Evolutionary conservation across 805 yeast genomes (phyloP), one percentile per base, ranked within the genome.

Genomic region (Barnettozyma pratensis): DNA sequence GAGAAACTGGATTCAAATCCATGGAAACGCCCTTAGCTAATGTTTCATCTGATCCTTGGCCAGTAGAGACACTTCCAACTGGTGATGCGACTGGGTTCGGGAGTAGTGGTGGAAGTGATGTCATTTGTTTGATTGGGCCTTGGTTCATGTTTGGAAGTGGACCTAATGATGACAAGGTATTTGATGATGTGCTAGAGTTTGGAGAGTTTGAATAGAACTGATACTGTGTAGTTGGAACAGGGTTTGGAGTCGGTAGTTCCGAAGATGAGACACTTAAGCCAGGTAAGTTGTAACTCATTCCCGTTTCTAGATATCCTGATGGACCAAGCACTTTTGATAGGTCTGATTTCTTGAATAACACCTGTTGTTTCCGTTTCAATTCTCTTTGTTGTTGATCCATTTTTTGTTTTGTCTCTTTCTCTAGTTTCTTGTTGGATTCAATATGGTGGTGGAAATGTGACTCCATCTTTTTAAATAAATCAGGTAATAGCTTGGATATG

Each of bases 401-500:
- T 11, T 42, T 37, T 38, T 39, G 26, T 28, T 38, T 40, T 7
- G 30, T 28, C 35, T 29, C 42, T 27, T 27, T 39, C 25, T 41
- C 44, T 11, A 12, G 27, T 35, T 45, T 41, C 42, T 49, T 47
- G 34, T 39, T 37, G 7, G 55, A 32, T 8, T 49, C 52, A 4
- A 50, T 54, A 37, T 49, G 52, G 7, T 51, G 46, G 35, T 56
- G 49, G 49, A 68, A 57, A 47, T 66, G 67, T 3, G 62, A 54
- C 45, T 71, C 64, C 28, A 77, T 66, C 44, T 65, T 66, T 4
- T 57, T 55, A 52, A 65, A 73, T 27, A 77, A 55, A 2, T 67
- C 59, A 1, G 80, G 80, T 2, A 75, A 54, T 3, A 76, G 70
- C 38, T 67, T 72, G 10, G 60, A 54, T 25, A 75, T 53, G 0